These are phyloP conservation scores for Globisporangium polare DNA, from an alignment of 352 stramenopile species.

Conservation along the genomic window DNA sequence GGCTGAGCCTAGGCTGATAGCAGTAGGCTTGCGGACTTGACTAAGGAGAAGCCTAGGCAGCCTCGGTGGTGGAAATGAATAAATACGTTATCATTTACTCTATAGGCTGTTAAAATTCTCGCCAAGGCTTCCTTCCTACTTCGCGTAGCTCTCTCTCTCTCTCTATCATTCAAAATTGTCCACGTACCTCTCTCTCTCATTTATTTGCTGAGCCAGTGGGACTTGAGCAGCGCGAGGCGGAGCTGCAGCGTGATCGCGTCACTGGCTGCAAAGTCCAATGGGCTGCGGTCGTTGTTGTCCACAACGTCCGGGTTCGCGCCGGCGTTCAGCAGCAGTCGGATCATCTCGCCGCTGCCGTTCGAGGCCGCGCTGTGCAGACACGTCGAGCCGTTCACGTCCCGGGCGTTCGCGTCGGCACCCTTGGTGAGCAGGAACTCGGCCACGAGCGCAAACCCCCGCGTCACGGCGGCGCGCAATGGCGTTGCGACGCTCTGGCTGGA, in stretches of 20 bases:
- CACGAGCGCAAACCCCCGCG: slow-evolving; percentile 32
- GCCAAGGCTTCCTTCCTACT: background rate
- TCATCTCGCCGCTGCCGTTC: slow-evolving; percentile 33
- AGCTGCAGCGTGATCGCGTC: slow-evolving; percentile 46
- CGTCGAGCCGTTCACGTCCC: slow-evolving; percentile 39
- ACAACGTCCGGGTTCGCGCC: slow-evolving; percentile 35
- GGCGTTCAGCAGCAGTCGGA: slow-evolving; percentile 31
- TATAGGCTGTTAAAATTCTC: background rate
- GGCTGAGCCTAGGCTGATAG: background rate
- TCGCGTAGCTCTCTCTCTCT: background rate
- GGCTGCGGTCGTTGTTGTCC: slow-evolving; percentile 29
- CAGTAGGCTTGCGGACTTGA: background rate
- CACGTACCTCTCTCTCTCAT: background rate
- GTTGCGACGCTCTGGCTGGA: slow-evolving; percentile 43
- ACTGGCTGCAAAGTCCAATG: slow-evolving; percentile 41
- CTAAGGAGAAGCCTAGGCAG: too few species aligned
- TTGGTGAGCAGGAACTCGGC: slow-evolving; percentile 33
- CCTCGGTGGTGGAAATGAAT: background rate
- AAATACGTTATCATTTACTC: slow-evolving; percentile 6
- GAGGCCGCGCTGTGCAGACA: slow-evolving; percentile 45
- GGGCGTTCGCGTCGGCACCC: slow-evolving; percentile 40
- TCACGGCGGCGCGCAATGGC: slow-evolving; percentile 41
- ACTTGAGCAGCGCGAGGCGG: slow-evolving; percentile 46
- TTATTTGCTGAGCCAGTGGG: slow-evolving; percentile 40
- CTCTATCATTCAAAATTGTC: slow-evolving; percentile 12